Conservation (phyloP, 495 filamentous ascomycete genomes). For the Penicillium paradoxum region DNA sequence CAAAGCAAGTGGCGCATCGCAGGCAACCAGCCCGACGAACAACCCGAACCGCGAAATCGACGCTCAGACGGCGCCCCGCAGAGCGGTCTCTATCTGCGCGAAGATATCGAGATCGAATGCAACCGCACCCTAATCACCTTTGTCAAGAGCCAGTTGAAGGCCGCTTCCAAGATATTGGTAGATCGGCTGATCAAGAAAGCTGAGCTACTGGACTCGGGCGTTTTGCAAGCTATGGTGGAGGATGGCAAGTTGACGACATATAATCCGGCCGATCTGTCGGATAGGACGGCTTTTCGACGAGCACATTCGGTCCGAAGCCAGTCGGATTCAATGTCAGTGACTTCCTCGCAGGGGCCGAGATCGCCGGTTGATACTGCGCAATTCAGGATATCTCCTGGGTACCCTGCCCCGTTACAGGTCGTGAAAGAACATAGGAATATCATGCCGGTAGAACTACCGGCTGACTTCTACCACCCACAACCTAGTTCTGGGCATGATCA, state of each 20-base stretch:
- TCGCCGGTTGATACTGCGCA: background rate
- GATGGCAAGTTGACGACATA: conserved; percentile 26
- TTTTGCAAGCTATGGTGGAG: conserved; percentile 24
- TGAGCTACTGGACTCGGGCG: conserved; percentile 28
- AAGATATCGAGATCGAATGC: conserved; percentile 73
- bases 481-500: background rate
- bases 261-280: conserved; percentile 24
- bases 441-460: conserved; percentile 10
- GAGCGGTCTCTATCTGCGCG: conserved; percentile 65
- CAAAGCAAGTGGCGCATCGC: conserved; percentile 58
- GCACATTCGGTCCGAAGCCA: background rate
- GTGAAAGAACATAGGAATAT: background rate
- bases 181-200: conserved; percentile 60
- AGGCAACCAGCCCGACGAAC: conserved; percentile 61
- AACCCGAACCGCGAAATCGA: conserved; percentile 51
- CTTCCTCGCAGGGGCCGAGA: background rate
- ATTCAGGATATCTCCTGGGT: background rate
- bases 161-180: conserved; percentile 61
- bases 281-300: background rate
- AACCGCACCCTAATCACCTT: conserved; percentile 67
- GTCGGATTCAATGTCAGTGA: conserved; percentile 4
- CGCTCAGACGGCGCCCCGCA: conserved; percentile 43
- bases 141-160: conserved; percentile 71
- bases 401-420: background rate
- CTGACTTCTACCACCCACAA: conserved; percentile 4